These are phyloP conservation scores for Liriodendron chinense DNA, from an alignment of 164 flowering plant genomes.

Conservation along the genomic window DNA sequence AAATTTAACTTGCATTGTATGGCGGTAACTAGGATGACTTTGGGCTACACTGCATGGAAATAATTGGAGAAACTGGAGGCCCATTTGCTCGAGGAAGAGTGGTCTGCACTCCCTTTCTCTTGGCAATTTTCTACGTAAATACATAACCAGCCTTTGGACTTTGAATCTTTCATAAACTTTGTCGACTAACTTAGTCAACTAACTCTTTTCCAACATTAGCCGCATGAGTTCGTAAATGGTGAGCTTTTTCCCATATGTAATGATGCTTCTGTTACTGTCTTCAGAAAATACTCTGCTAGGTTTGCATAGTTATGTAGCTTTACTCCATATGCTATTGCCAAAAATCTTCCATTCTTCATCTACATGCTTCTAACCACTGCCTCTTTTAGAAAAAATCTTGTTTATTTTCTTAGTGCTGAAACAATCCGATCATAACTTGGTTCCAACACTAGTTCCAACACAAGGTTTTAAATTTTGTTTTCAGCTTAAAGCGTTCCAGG, in stretches of 20 bases:
- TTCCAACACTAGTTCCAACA: neutral
- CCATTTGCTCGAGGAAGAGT: neutral
- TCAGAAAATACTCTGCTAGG: neutral
- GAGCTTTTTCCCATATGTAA: neutral
- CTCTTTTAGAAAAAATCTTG: neutral
- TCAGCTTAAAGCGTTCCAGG: slow-evolving; percentile 88
- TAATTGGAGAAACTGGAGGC: neutral
- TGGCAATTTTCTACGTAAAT: neutral
- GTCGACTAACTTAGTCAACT: neutral
- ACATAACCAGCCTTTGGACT: neutral
- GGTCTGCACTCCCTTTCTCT: too few species aligned
- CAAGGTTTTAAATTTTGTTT: slow-evolving; percentile 11
- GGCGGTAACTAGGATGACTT: too few species aligned
- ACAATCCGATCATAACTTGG: neutral
- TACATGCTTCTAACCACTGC: neutral
- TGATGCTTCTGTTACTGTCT: neutral
- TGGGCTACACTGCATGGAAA: too few species aligned
- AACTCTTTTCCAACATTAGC: neutral
- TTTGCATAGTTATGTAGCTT: neutral
- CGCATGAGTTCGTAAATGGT: neutral
- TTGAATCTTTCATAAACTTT: too few species aligned
- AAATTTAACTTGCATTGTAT: too few species aligned
- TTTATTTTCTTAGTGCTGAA: neutral
- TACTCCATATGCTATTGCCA: neutral
- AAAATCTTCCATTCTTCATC: neutral